Evolutionary conservation across 2,329 filamentous ascomycete genomes (phyloP), one percentile per base, ranked within the genome.

Genomic region (Grosmannia huntii): DNA sequence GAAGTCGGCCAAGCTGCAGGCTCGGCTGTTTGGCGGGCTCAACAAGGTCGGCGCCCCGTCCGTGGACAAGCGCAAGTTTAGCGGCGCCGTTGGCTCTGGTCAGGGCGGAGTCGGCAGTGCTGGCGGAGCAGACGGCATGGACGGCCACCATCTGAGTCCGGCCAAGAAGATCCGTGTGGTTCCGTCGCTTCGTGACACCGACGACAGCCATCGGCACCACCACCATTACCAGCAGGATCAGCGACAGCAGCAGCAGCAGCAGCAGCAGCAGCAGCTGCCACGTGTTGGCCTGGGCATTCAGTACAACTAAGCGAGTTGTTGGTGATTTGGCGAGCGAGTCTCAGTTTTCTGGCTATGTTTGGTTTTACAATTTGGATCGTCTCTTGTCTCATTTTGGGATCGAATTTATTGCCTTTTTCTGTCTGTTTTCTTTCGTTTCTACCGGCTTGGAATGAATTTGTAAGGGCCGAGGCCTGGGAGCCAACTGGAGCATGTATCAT

Each of bases 1-100:
- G 61, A 73, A 73, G 65, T 72, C 73, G 25, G 73, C 71, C 5
- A 74, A 73, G 60, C 68, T 79, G 62, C 78, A 81, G 63, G 75
- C 77, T n/a, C 79, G 74, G 64, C 66, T 81, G 1, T 74, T 78
- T 59, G 73, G 75, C 4, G 72, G 73, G 10, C 62, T 76, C 16
- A 70, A 73, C 56, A 76, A 74, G 63, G 67, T 28, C 59, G 59
- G 53, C 57, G 21, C 3, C 19, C 23, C 28, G 5, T 10, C 27
- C 1, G 21, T 28, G 21, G 78, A 78, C 55, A 82, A 82, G 71
- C 74, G 79, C 58, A 81, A 81, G 67, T 75, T 76, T 44, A 71
- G 69, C 25, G 71, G 70, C 4, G 66, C 66, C 16, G n/a, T 67
- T 14, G 62, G 62, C 23, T 70, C 71, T 3, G 66, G 69, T 36